Conservation (phyloP, 768 basidiomycete species). For the Leccinellum albellum region DNA sequence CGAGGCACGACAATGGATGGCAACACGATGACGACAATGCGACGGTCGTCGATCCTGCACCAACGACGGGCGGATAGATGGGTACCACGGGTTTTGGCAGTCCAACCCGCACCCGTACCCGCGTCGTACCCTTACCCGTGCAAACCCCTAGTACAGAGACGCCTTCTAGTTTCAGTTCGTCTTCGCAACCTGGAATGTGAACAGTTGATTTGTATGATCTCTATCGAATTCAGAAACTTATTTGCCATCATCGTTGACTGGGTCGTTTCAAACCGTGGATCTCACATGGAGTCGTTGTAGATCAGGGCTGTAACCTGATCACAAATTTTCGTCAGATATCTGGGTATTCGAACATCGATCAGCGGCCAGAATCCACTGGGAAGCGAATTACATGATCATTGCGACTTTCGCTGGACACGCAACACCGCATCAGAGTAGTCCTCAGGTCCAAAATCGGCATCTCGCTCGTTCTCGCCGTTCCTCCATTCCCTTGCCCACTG, state of each 20-base stretch:
- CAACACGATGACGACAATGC: too few relatives aligned
- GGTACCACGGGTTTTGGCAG: too few relatives aligned
- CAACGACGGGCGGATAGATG: too few relatives aligned
- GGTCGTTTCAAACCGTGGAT: conserved; percentile 42
- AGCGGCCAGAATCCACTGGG: neutral
- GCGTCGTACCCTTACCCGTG: too few relatives aligned
- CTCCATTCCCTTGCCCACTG: conserved; percentile 79
- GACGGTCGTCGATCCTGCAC: too few relatives aligned
- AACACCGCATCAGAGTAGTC: conserved; percentile 75
- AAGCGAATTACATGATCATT: too few relatives aligned
- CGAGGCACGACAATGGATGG: too few relatives aligned
- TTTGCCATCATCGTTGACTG: conserved; percentile 26
- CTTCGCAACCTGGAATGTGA: conserved; percentile 53
- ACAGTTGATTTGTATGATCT: conserved; percentile 47
- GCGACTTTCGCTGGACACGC: too few relatives aligned
- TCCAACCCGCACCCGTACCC: too few relatives aligned
- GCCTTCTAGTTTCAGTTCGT: conserved; percentile 54
- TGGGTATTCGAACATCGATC: conserved; percentile 14
- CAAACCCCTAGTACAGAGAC: too few relatives aligned
- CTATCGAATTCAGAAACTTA: conserved; percentile 27
- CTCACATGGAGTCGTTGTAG: conserved; percentile 43
- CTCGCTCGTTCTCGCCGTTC: conserved; percentile 67
- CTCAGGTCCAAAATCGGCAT: conserved; percentile 74
- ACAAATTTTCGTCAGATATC: conserved; percentile 56
- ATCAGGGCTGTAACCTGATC: conserved; percentile 52